Percentiles rank a stretch among this genome's conserved stretches.
Conservation (phyloP, 805 yeast species). For the Spencermartinsiella europaea region DNA sequence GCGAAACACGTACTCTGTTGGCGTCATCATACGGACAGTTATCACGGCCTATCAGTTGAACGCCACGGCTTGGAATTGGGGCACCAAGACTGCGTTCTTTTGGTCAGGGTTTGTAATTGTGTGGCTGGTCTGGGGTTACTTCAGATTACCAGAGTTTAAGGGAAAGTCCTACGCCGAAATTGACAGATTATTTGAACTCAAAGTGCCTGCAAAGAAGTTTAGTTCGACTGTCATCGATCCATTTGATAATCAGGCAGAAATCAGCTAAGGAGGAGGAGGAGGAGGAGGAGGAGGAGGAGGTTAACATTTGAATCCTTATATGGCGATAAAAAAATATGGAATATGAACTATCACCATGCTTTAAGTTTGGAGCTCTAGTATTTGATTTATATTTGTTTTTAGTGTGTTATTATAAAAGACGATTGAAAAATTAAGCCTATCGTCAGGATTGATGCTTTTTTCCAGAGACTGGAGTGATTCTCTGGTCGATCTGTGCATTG, state of each 20-base stretch:
- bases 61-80: constrained; percentile 42
- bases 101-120: constrained; percentile 35
- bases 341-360: too few species aligned
- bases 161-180: constrained; percentile 55
- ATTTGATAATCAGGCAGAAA: background rate
- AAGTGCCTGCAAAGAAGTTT: constrained; percentile 28
- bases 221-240: constrained; percentile 10
- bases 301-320: too few species aligned
- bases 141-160: constrained; percentile 55
- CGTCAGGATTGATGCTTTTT: too few species aligned
- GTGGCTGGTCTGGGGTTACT: constrained; percentile 38
- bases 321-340: too few species aligned
- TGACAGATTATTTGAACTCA: constrained; percentile 44
- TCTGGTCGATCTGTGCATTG: too few species aligned
- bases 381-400: too few species aligned
- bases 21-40: constrained; percentile 13
- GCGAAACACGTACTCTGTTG: constrained; percentile 28
- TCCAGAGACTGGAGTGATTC: too few species aligned
- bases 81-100: constrained; percentile 45
- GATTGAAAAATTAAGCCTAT: too few species aligned
- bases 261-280: background rate
- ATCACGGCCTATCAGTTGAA: constrained; percentile 45
- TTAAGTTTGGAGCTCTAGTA: too few species aligned
- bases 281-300: too few species aligned
- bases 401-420: too few species aligned